Conservation (phyloP, 257 asterid genomes). For the Solanum virginianum region DNA sequence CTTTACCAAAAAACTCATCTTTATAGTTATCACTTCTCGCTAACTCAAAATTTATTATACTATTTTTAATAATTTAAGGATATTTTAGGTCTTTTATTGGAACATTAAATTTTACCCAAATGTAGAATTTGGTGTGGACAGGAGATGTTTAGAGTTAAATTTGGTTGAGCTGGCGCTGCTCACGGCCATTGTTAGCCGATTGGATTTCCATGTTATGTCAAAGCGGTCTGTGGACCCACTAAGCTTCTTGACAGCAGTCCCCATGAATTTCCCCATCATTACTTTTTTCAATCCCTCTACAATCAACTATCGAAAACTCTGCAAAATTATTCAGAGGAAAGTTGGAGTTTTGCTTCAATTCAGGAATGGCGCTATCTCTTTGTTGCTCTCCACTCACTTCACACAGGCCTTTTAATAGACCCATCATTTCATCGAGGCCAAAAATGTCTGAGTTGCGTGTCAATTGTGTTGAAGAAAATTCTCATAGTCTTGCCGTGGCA, state of each 20-base stretch:
- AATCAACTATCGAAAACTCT: not conserved
- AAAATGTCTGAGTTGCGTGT: slow-evolving; percentile 1
- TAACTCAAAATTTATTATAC: too few species aligned
- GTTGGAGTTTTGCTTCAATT: not conserved
- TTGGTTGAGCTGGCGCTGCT: not conserved
- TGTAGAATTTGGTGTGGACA: too few species aligned
- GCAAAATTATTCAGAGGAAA: not conserved
- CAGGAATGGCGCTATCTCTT: not conserved
- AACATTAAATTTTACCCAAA: too few species aligned
- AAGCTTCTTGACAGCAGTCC: not conserved
- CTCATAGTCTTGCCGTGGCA: slow-evolving; percentile 9
- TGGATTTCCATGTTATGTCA: not conserved
- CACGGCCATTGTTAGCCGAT: not conserved
- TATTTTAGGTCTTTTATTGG: too few species aligned
- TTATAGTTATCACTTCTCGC: too few species aligned
- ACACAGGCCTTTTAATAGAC: not conserved
- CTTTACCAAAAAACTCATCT: too few species aligned
- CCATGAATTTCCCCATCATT: not conserved
- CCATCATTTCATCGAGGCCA: slow-evolving; percentile 11
- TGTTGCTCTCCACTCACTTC: not conserved
- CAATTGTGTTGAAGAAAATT: slow-evolving; percentile 8
- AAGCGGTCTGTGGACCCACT: not conserved
- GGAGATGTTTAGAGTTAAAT: too few species aligned
- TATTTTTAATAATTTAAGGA: too few species aligned
- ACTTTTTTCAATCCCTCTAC: not conserved